These are phyloP conservation scores for Lizonia empirigonia DNA, from an alignment of 2,329 filamentous ascomycete species.

Conservation along the genomic window DNA sequence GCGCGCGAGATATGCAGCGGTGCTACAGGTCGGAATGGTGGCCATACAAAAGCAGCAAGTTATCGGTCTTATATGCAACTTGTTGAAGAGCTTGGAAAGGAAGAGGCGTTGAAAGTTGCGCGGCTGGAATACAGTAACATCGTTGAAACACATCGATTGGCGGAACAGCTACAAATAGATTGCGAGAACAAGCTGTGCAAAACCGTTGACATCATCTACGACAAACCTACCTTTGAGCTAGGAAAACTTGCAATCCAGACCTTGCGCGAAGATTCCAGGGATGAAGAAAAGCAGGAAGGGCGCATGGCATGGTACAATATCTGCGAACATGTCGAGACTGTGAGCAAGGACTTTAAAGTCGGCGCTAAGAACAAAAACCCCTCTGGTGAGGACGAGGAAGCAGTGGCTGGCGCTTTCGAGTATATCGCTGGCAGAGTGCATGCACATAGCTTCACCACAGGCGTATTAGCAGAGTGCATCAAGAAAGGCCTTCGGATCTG, in stretches of 20 bases:
- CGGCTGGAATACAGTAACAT: slow-evolving; percentile 54
- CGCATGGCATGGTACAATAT: slow-evolving; percentile 40
- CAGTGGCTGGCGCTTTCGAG: slow-evolving; percentile 37
- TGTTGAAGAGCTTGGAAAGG: slow-evolving; percentile 52
- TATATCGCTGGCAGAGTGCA: slow-evolving; percentile 42
- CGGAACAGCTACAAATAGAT: slow-evolving; percentile 51
- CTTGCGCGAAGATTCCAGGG: slow-evolving; percentile 28
- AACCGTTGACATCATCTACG: slow-evolving; percentile 65
- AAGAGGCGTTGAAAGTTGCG: slow-evolving; percentile 55
- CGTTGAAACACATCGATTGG: slow-evolving; percentile 61
- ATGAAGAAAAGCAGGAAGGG: slow-evolving; percentile 30
- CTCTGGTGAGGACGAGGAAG: slow-evolving; percentile 21
- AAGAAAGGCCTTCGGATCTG: slow-evolving; percentile 35
- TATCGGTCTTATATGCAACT: slow-evolving; percentile 61
- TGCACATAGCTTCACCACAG: slow-evolving; percentile 41
- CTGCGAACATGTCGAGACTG: slow-evolving; percentile 17
- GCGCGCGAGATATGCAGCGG: slow-evolving; percentile 48
- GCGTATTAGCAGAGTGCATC: slow-evolving; percentile 33
- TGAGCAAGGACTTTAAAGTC: slow-evolving; percentile 28
- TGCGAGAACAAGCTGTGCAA: slow-evolving; percentile 57
- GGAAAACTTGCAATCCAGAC: slow-evolving; percentile 35
- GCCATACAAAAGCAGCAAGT: slow-evolving; percentile 57
- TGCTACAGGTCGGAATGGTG: slow-evolving; percentile 53
- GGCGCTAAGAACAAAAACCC: slow-evolving; percentile 27
- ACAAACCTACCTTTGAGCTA: slow-evolving; percentile 41